Evolutionary conservation across 176 grass and related monocot genomes (phyloP), one percentile per base, ranked within the genome.

Genomic region (Otatea glauca): DNA sequence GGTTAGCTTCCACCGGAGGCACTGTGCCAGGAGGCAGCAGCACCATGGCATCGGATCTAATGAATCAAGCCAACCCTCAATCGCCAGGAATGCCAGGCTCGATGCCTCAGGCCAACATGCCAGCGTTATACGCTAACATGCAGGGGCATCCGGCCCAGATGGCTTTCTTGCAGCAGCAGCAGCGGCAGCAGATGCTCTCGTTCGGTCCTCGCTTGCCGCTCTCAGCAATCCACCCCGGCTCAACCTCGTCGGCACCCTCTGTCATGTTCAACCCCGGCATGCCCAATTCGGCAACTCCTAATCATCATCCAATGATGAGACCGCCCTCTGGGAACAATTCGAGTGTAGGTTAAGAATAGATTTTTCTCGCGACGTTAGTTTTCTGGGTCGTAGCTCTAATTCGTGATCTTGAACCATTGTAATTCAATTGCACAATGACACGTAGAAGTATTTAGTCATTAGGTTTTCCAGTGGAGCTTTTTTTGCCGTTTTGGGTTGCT

Each of bases 121-220:
- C 80, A 9, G 54, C 83, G 12, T 35, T 92, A 76, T 88, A 77
- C 56, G 4, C 71, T 75, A 92, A 82, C 78, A 84, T 96, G 91
- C 93, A 96, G 83, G 87, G 78, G 65, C 92, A 92, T 70, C 86
- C 74, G 21, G 63, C 78, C 78, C 95, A 93, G 80, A 92, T 94
- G 83, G 85, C 87, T 64, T 88, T 99, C 20, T 77, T 90, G 90
- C 88, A 92, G 78, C 84, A 84, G 70, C 92, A 85, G 23, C 83
- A 62, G 84, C 94, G 87, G 72, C 81, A 85, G 72, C 94, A 96
- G 79, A 92, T 91, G 88, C 88, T 92, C 35, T 89, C 89, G 38
- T 94, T 96, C 0, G 90, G 96, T 5, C 90, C 89, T 51, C 89
- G 93, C 35, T 81, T 96, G 78, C 89, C 96, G 42, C 87, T 96